Evolutionary conservation across 2,329 filamentous ascomycete species (phyloP).

Genomic region (Fusarium nelsonii): DNA sequence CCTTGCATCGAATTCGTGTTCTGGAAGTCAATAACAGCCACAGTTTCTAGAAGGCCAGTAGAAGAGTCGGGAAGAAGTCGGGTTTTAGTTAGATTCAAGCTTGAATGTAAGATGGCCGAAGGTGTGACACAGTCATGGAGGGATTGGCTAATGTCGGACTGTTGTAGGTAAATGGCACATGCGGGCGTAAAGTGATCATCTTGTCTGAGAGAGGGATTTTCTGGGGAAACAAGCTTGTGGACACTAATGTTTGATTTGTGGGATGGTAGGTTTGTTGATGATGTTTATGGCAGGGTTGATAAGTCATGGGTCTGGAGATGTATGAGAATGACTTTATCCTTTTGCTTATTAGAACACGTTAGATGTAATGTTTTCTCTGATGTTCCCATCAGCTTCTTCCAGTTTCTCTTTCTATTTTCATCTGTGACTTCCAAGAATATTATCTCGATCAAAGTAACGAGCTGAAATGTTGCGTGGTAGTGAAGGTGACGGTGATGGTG

Average conservation of each 20-base stretch:
- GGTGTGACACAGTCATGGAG: background rate
- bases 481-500: slow-evolving; percentile 9
- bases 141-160: background rate
- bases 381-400: fast-evolving
- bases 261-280: slow-evolving; percentile 23
- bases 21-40: background rate
- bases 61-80: slow-evolving; percentile 13
- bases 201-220: slow-evolving; percentile 17
- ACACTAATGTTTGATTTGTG: slow-evolving; percentile 17
- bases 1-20: background rate
- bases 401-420: background rate
- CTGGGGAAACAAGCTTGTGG: slow-evolving; percentile 37
- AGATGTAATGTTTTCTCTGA: background rate
- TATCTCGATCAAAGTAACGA: slow-evolving; percentile 4
- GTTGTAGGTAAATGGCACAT: slow-evolving; percentile 5
- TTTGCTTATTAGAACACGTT: too few relatives aligned
- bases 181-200: slow-evolving; percentile 18
- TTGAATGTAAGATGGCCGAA: slow-evolving; percentile 1
- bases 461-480: background rate
- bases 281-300: background rate
- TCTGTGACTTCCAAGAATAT: background rate
- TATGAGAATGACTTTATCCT: background rate
- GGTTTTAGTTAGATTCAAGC: slow-evolving; percentile 15
- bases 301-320: background rate
- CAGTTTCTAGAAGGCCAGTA: slow-evolving; percentile 27